Base-by-base conservation (phyloP, 495 filamentous ascomycete genomes). In the Aspergillus baeticus region DNA sequence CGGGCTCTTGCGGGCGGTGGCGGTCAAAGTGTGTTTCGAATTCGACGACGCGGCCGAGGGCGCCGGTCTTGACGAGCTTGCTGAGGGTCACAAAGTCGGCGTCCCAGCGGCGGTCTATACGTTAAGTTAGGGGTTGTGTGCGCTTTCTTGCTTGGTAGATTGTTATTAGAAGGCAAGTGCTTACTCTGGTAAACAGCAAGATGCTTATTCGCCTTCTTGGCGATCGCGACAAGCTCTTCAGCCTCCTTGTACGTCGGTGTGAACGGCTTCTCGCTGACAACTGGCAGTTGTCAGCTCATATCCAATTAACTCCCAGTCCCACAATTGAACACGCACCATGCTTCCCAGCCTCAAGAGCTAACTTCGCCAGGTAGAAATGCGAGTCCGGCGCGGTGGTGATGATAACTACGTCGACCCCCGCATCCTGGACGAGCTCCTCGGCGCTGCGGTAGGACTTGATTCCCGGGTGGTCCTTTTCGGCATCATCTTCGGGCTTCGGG, bases 241-340 rank as follows among this genome's bases (percentile, higher is more conserved):
- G 91, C 90, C 72, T 97, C 87, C 49, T 78, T 69, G 14, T 79
- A 73, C 5, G 86, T 89, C 10, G 88, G 84, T 7, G 89, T 87
- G 69, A 96, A 92, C 0, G 92, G 92, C 73, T 97, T 97, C 73
- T 96, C 92, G 37, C 91, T 85, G 22, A 96, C 77, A 20, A 95
- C 79, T 79, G 41, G 43, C 26, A 4, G 13, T 14, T 21, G 34
- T 38, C 34, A 15, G 20, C 20, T 2, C 10, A 18, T 8, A 3
- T 17, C 6, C 26, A 5, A 10, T 17, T n/a, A 18, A 10, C 14
- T 8, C n/a, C 2, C 8, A 38, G n/a, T 6, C 0, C 4, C 7
- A 13, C 1, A 15, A 38, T 4, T 29, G 26, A n/a, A n/a, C n/a
- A n/a, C 34, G 0, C 8, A 80, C 78, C 88, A 68, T 96, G 84